Evolutionary conservation across 1,284 basidiomycete species (phyloP).

Genomic region (Ustilago xerochloae): DNA sequence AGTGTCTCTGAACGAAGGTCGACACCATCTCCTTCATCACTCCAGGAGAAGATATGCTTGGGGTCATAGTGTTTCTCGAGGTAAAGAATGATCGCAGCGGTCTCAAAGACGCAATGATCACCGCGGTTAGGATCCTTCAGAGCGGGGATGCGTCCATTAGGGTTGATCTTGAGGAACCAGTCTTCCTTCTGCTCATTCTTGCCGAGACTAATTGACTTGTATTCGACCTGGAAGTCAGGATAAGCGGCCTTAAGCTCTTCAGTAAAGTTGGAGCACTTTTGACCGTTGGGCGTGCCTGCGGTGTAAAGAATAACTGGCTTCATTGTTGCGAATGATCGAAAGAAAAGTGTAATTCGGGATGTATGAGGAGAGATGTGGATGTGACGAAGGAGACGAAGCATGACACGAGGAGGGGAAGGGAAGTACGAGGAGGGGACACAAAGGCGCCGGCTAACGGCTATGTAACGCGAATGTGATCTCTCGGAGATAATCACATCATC

Average conservation of each 20-base stretch:
- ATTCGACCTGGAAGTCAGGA: conserved; percentile 45
- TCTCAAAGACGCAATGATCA: conserved; percentile 52
- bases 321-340: too few relatives aligned
- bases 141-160: conserved; percentile 63
- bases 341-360: neutral
- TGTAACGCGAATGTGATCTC: neutral
- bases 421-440: neutral
- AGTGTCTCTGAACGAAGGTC: conserved; percentile 36
- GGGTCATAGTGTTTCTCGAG: conserved; percentile 59
- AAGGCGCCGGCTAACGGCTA: neutral
- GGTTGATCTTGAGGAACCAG: conserved; percentile 60
- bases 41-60: conserved; percentile 54
- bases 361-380: neutral
- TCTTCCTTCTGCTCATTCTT: conserved; percentile 58
- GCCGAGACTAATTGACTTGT: conserved; percentile 20
- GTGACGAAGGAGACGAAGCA: neutral
- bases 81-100: conserved; percentile 55
- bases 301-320: conserved; percentile 58
- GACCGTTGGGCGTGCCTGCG: conserved; percentile 43
- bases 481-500: neutral
- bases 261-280: conserved; percentile 48
- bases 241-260: conserved; percentile 56
- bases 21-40: conserved; percentile 37
- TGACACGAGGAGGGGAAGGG: neutral
- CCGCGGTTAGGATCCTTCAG: conserved; percentile 45